Base-by-base conservation (phyloP, 371 early-diverging fungal species). In the Umbelopsis sp. region DNA sequence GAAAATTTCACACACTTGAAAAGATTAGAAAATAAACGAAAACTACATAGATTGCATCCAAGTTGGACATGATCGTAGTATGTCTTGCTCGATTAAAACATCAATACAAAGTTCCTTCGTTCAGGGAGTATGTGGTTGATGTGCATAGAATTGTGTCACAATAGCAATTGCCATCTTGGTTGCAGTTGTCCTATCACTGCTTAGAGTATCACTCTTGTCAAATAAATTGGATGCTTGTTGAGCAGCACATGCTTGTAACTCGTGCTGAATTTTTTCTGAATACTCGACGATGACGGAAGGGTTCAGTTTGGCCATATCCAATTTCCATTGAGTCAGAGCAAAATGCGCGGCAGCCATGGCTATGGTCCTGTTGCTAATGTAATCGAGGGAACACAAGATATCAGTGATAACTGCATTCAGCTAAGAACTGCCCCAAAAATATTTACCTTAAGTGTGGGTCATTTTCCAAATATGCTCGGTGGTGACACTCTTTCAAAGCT, bases 311-410 rank as follows among this genome's bases (percentile, higher is more conserved):
- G 70, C 45, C 70, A 70, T 38, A 62, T 46, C 65, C 72, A 72
- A 18, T 63, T 76, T 80, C 80, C 80, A 80, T 51, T 70, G 67
- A 65, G 76, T 78, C 74, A 77, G 77, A 44, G 78, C 72, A 20
- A 79, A 75, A 69, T 80, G 80, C 44, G 83, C 83, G 38, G 80
- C 77, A 5, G 83, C 83, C 81, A 83, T 83, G 14, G 78, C 83
- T 24, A 83, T 76, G 3, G 74, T 74, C 63, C 79, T 80, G 65
- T 83, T 78, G 73, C 83, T 83, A 70, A 35, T 32, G 35, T 57
- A 11, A 35, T 35, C 12, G 2, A 57, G 35, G 18, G 48, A 48
- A 48, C 48, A 48, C 48, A 57, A 57, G 57, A 57, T 57, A 18
- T 35, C 18, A 57, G 18, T 18, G 57, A 57, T 57, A 29, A 29